Percentiles rank a stretch among this genome's conserved stretches.
Evolutionary conservation across 116 monocot species (phyloP).

Genomic region (Papilionanthe hybrid): DNA sequence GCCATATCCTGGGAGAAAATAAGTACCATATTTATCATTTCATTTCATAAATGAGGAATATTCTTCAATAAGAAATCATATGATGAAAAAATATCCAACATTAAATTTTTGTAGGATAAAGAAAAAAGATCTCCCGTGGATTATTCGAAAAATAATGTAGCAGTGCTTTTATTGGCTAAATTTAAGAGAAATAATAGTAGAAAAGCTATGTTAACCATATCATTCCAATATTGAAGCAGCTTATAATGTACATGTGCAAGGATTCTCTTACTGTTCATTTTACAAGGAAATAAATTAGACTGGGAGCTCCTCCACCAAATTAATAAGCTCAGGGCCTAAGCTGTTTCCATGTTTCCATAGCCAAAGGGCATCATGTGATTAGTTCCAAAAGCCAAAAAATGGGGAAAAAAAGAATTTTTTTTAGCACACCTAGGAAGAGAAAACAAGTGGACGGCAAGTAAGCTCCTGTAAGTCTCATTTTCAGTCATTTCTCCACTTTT

Average conservation of each 20-base stretch:
- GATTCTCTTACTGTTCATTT: background rate
- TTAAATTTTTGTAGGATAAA: background rate
- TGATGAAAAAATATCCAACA: background rate
- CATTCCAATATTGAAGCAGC: background rate
- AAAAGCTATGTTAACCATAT: background rate
- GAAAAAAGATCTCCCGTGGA: background rate
- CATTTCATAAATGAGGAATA: background rate
- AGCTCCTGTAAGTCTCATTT: too few relatives aligned
- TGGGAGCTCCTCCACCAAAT: background rate
- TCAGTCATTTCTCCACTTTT: too few relatives aligned
- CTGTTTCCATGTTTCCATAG: too few relatives aligned
- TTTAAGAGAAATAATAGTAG: background rate
- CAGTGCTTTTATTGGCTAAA: background rate
- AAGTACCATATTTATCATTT: background rate
- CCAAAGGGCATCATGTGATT: too few relatives aligned
- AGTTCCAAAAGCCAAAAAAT: too few relatives aligned
- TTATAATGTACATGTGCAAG: background rate
- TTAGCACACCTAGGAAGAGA: too few relatives aligned
- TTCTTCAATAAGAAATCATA: background rate
- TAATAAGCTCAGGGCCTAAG: too few relatives aligned
- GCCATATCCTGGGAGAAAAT: slow-evolving; percentile 36
- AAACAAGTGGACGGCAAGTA: too few relatives aligned
- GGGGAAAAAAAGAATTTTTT: too few relatives aligned
- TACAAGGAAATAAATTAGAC: background rate
- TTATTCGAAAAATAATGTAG: background rate